Percentiles rank a stretch among this genome's conserved stretches.
phyloP scores from a whole-genome alignment of 1,139 yeast genomes.

The Sugiyamaella paludigena region DNA sequence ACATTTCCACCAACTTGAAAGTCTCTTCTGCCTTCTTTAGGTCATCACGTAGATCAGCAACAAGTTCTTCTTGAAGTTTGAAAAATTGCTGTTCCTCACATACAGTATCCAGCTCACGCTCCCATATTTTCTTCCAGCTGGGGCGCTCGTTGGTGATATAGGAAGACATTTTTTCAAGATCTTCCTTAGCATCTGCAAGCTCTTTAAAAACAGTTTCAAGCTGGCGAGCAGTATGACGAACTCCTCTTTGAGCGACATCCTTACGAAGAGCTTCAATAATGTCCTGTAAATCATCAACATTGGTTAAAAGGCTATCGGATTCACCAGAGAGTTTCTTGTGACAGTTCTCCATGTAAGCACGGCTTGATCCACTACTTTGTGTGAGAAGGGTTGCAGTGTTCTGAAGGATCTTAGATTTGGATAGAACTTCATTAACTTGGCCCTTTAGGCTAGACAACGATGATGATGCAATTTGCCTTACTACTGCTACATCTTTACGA shows the following conservation, averaged over 20 bases:
- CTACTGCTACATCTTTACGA: slow-evolving; percentile 56
- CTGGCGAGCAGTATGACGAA: slow-evolving; percentile 74
- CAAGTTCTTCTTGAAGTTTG: slow-evolving; percentile 82
- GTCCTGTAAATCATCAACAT: slow-evolving; percentile 90
- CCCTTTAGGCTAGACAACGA: slow-evolving; percentile 46
- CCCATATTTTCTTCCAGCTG: slow-evolving; percentile 92
- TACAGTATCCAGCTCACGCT: slow-evolving; percentile 80
- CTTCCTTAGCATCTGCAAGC: slow-evolving; percentile 53
- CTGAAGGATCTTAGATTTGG: slow-evolving; percentile 51
- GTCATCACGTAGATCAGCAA: slow-evolving; percentile 78
- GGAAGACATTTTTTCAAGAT: slow-evolving; percentile 53
- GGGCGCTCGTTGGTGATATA: slow-evolving; percentile 72
- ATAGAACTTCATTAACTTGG: slow-evolving; percentile 47
- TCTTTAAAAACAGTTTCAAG: slow-evolving; percentile 65
- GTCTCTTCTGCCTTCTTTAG: slow-evolving; percentile 78
- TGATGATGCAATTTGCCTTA: slow-evolving; percentile 57
- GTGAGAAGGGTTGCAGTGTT: slow-evolving; percentile 37
- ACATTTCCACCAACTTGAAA: slow-evolving; percentile 72
- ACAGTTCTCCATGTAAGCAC: slow-evolving; percentile 75
- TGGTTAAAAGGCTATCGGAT: slow-evolving; percentile 69
- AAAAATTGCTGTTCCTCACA: slow-evolving; percentile 93
- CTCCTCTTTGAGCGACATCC: slow-evolving; percentile 92
- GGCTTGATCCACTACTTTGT: slow-evolving; percentile 49
- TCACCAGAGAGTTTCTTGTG: slow-evolving; percentile 71
- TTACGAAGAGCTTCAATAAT: slow-evolving; percentile 83